Percentiles rank a stretch among this genome's conserved stretches.
These are phyloP conservation scores for Cutaneotrichosporon sp. DNA, from an alignment of 1,284 basidiomycete genomes.

Conservation along the genomic window DNA sequence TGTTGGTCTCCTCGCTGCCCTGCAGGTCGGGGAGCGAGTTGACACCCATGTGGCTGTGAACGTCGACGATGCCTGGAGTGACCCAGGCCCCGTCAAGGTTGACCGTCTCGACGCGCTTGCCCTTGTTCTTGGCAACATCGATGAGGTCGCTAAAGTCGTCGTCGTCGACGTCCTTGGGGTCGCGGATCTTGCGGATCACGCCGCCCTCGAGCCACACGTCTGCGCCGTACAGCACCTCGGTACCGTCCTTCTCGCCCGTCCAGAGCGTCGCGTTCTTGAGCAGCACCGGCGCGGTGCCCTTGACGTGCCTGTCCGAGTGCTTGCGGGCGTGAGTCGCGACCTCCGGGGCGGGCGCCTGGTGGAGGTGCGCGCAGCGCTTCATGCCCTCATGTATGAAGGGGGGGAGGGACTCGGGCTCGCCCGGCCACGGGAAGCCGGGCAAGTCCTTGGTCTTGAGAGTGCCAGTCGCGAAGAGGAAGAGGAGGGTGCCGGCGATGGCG, in stretches of 20 bases:
- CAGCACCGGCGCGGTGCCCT: slow-evolving; percentile 64
- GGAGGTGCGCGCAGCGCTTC: slow-evolving; percentile 39
- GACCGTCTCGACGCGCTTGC: slow-evolving; percentile 39
- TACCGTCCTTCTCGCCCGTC: slow-evolving; percentile 67
- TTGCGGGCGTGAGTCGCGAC: slow-evolving; percentile 60
- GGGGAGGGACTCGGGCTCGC: slow-evolving; percentile 22
- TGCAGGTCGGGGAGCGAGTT: slow-evolving; percentile 61
- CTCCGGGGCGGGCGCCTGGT: slow-evolving; percentile 31
- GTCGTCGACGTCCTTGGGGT: slow-evolving; percentile 22
- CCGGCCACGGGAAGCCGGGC: slow-evolving; percentile 18
- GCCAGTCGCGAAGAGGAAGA: background rate
- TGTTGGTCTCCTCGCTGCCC: slow-evolving; percentile 57
- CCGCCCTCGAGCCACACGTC: slow-evolving; percentile 56
- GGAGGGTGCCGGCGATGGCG: background rate
- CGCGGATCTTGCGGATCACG: slow-evolving; percentile 55
- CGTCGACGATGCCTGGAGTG: slow-evolving; percentile 64
- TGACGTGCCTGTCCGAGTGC: slow-evolving; percentile 69
- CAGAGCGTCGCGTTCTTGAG: slow-evolving; percentile 79
- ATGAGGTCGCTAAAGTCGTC: slow-evolving; percentile 26
- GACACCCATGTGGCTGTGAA: slow-evolving; percentile 78
- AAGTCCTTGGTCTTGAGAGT: background rate
- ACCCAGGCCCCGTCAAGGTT: slow-evolving; percentile 57
- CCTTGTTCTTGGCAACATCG: slow-evolving; percentile 15
- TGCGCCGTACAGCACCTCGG: slow-evolving; percentile 61
- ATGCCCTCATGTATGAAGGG: slow-evolving; percentile 42